phyloP scores from a whole-genome alignment of 1,139 yeast species.

The Cylindricascospora bacillispora region DNA sequence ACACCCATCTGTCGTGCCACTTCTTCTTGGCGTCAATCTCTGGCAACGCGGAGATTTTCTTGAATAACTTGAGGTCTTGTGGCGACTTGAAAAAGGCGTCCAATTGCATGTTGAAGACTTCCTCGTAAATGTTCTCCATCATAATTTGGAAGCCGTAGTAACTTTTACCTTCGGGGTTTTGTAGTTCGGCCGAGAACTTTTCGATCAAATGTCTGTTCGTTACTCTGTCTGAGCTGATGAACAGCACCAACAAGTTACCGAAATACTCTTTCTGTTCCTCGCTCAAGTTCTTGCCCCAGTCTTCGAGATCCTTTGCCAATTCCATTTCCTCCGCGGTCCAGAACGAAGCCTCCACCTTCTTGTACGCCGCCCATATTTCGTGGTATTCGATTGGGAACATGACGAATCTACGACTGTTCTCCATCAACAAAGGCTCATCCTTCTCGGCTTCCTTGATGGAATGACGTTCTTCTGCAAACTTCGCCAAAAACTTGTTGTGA shows the following conservation, averaged over 20 bases:
- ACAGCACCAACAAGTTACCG: slow-evolving; percentile 89
- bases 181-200: slow-evolving; percentile 94
- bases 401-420: slow-evolving; percentile 81
- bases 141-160: slow-evolving; percentile 98
- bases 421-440: slow-evolving; percentile 78
- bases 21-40: slow-evolving; percentile 94
- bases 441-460: slow-evolving; percentile 61
- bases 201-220: slow-evolving; percentile 96
- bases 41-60: slow-evolving; percentile 93
- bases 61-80: slow-evolving; percentile 64
- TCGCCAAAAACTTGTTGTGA: slow-evolving; percentile 2
- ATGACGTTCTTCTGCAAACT: slow-evolving; percentile 33
- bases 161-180: slow-evolving; percentile 94
- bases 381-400: slow-evolving; percentile 94
- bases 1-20: slow-evolving; percentile 97
- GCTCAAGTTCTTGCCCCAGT: slow-evolving; percentile 81
- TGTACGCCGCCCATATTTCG: slow-evolving; percentile 98
- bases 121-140: slow-evolving; percentile 99
- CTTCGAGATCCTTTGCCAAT: slow-evolving; percentile 78
- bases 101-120: slow-evolving; percentile 90
- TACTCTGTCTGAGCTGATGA: slow-evolving; percentile 97
- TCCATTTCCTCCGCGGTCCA: slow-evolving; percentile 99
- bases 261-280: slow-evolving; percentile 87
- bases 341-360: slow-evolving; percentile 98
- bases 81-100: slow-evolving; percentile 96